A percentile compares a stretch with the other conserved stretches of the same genome.
Evolutionary conservation across 192 early-diverging fungal species (phyloP).

Genomic region (Paraglomus occultum): DNA sequence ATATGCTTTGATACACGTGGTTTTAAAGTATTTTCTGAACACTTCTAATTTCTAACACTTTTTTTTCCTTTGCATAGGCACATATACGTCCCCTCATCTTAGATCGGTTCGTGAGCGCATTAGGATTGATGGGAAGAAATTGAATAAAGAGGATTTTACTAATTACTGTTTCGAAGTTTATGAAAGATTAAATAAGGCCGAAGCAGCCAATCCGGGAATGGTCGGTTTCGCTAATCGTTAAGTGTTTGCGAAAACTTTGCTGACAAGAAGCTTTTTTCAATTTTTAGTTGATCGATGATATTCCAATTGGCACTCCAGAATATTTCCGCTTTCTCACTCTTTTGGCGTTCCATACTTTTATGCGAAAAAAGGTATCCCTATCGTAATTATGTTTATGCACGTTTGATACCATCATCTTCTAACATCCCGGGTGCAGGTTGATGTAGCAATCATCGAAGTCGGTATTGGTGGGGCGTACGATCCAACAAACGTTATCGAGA

Average conservation of each 20-base stretch:
- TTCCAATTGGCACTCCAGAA: conserved; percentile 50
- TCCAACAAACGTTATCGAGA: conserved; percentile 73
- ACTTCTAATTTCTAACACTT: conserved; percentile 2
- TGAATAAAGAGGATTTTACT: conserved; percentile 57
- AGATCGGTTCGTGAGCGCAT: conserved; percentile 92
- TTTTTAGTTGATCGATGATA: no score
- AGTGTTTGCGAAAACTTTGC: no score
- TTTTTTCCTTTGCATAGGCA: conserved; percentile 51
- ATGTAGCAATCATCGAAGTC: conserved; percentile 79
- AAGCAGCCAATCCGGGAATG: conserved; percentile 19
- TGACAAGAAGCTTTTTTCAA: no score
- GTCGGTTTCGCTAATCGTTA: no score
- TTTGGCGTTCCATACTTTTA: conserved; percentile 86
- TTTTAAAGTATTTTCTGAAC: not conserved
- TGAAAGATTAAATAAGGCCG: conserved; percentile 62
- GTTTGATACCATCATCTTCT: not conserved
- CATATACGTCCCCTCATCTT: conserved; percentile 94
- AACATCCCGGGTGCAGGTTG: conserved; percentile 47
- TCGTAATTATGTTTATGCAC: no score
- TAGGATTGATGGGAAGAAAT: conserved; percentile 82
- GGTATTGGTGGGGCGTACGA: conserved; percentile 86
- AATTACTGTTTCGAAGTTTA: conserved; percentile 88
- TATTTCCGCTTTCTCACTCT: conserved; percentile 94
- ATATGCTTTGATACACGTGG: not conserved
- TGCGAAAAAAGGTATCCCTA: conserved; percentile 63